Base-by-base conservation (phyloP, 106 monocot genomes). In the Acorus calamus region DNA sequence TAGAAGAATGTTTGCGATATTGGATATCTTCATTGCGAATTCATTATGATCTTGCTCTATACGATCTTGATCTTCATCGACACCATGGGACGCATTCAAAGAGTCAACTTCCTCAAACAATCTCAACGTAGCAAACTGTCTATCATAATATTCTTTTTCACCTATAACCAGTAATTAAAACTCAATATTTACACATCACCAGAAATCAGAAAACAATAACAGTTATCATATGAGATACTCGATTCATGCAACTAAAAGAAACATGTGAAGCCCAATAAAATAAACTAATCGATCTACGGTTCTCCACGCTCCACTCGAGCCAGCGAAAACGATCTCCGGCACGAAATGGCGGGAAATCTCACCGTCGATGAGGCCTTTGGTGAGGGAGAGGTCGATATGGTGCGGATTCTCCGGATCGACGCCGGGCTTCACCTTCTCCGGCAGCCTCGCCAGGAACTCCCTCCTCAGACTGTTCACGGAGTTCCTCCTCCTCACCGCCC, bases 121-220 rank as follows among this genome's bases (percentile, higher is more conserved):
- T 71, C 75, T 79, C 50, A 96, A 63, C 7, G 90, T 85, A 3
- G 86, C 82, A 73, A 96, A 85, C 46, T 96, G 94, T 50, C 66
- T 90, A 65, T 85, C 90, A 62, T 96, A 96, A 72, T 96, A 90
- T 44, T 85, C 80, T 60, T 80, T 96, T 67, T 85, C 94, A 46
- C 84, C 94, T 96, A 66, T 11, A 56, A 43, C 28, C 28, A 28
- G 28, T 28, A 28, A 28, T 28, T 28, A 28, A 28, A 28, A 28
- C 28, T 28, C 28, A 28, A 28, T 28, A 28, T 28, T 28, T 28
- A 28, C 28, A 28, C 28, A 28, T 28, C 28, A 28, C 28, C 28
- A 28, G 28, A 28, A 28, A 28, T 28, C 28, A 28, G 28, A 28
- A 28, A 28, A 28, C 28, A 28, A 1, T 28, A 28, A 0, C 28